Base-by-base conservation (phyloP, 495 filamentous ascomycete genomes). In the Symbiotaphrina buchneri region DNA sequence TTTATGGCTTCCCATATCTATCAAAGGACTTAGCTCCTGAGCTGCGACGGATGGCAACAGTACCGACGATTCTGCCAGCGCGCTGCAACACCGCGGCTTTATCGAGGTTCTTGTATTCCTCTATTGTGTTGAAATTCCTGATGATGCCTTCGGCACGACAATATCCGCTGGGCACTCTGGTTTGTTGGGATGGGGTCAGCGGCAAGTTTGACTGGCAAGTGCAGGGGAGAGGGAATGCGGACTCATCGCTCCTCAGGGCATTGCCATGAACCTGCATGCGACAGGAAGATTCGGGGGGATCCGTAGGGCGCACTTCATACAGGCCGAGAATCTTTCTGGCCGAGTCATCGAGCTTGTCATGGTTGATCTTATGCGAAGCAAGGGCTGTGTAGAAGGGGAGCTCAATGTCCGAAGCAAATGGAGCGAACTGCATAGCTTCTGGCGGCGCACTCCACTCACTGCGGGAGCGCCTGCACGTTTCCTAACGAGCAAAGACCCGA, bases 1-100 rank as follows among this genome's bases (percentile, higher is more conserved):
- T 76, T 68, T 41, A 95, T 91, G 17, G 87, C 87, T 53, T 94
- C 81, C 90, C 84, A 94, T 31, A 97, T 79, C 78, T 92, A 40
- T 5, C 7, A 6, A 10, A 20, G 13, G 18, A 22, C 19, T 17
- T 18, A n/a, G n/a, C n/a, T n/a, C n/a, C n/a, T n/a, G n/a, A n/a
- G n/a, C n/a, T n/a, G n/a, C n/a, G n/a, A n/a, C 3, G 2, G 18
- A 10, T 21, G 13, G 26, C 13, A 32, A 14, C 18, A 18, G 31
- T 21, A 49, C 63, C 42, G 54, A 87, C 83, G 48, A 70, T 84
- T 37, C 66, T 65, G 6, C 72, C 85, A 16, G 73, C 65, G 27
- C 71, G 68, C 24, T 71, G 62, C 20, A 97, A 57, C 44, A 91
- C 61, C 11, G 59, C 64, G 3, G 54, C 40, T 48, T 80, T 82